Evolutionary conservation across 495 filamentous ascomycete species (phyloP), one percentile per base, ranked within the genome.

Genomic region (Apodospora peruviana): DNA sequence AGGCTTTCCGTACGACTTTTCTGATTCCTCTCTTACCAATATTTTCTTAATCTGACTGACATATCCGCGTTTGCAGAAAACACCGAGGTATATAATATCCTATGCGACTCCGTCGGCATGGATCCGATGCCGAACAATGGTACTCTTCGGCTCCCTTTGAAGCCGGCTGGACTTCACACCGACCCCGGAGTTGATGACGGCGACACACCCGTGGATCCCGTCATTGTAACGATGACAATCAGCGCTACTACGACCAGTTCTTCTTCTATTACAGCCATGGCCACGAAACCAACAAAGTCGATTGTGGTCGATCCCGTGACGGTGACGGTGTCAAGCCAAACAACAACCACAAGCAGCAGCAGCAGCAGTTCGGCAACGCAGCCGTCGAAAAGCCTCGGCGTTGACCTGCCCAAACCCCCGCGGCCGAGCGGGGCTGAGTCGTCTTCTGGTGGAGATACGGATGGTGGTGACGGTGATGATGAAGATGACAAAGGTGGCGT

Each of bases 41-140:
- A 5, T 23, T 5, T 41, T 2, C 40, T 34, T 41, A 5, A 16
- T 45, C 25, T 41, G 24, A 58, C 58, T 32, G 14, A 32, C 27
- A 32, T n/a, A n/a, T 48, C 62, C 45, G 24, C 38, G 45, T 8
- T 21, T 3, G n/a, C 59, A 89, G 85, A 93, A 79, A 99, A 99
- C 51, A 87, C 76, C 47, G 90, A 99, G 55, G 88, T 99, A 1
- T 97, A 97, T 61, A 94, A 95, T 55, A 87, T 97, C 43, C 63
- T 99, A 25, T 97, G 90, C 58, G 88, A 95, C 57, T 86, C 85
- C 1, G 61, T 96, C 25, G 83, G 82, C 5, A 69, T 96, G 42
- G 53, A 61, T 5, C 83, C 84, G 0, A 74, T 71, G 21, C 76
- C 86, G 0, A 93, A 91, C 59, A 95, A 95, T 59, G 90, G 91